Percentiles rank a stretch among this genome's conserved stretches.
Evolutionary conservation across 179 eudicot species (phyloP).

Genomic region (Corrigiola litoralis): DNA sequence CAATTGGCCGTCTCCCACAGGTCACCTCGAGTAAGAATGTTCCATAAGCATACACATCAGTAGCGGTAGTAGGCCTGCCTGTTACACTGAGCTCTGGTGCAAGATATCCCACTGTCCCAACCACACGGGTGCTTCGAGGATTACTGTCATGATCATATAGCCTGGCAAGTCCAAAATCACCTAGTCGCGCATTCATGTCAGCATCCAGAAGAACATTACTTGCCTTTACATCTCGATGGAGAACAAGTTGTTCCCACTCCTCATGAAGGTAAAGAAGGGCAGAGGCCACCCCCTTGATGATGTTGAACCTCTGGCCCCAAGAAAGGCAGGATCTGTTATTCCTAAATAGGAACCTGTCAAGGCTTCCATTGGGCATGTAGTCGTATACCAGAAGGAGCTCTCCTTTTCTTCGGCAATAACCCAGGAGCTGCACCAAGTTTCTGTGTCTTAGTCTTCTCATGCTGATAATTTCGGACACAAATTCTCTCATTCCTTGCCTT

Average conservation of each 20-base stretch:
- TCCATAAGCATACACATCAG: constrained; percentile 38
- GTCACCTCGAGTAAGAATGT: constrained; percentile 28
- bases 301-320: constrained; percentile 22
- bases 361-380: constrained; percentile 37
- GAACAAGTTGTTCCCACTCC: constrained; percentile 36
- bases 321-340: neutral
- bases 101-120: constrained; percentile 34
- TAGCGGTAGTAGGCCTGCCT: constrained; percentile 29
- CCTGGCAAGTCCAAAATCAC: no score
- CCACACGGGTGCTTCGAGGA: constrained; percentile 27
- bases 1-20: constrained; percentile 27
- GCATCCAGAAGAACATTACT: constrained; percentile 33
- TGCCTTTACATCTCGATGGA: constrained; percentile 35
- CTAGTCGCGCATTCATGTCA: constrained; percentile 31
- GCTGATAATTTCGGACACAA: constrained; percentile 30
- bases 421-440: constrained; percentile 29
- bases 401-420: constrained; percentile 35
- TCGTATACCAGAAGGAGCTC: constrained; percentile 32
- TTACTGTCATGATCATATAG: constrained; percentile 30
- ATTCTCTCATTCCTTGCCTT: constrained; percentile 37
- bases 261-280: constrained; percentile 35
- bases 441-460: constrained; percentile 34
- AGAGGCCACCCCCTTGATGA: constrained; percentile 36
- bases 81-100: constrained; percentile 35
- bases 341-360: constrained; percentile 25